Conservation (phyloP, 2,329 filamentous ascomycete species). For the Apiospora phragmitis region DNA sequence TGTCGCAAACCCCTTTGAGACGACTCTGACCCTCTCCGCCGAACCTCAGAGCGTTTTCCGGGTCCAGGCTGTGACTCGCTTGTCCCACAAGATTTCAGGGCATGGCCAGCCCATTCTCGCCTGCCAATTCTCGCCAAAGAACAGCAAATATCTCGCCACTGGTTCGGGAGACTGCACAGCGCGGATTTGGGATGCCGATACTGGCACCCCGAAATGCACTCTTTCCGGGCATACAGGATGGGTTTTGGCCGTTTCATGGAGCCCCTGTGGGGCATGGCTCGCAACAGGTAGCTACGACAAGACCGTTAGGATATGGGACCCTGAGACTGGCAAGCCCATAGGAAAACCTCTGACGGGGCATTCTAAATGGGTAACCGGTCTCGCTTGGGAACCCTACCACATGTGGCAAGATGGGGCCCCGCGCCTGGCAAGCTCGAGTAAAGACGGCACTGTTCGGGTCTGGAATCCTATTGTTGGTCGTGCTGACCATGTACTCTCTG, state of each 20-base stretch:
- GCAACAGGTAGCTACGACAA: slow-evolving; percentile 95
- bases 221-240: slow-evolving; percentile 85
- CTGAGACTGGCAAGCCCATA: slow-evolving; percentile 73
- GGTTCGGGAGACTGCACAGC: slow-evolving; percentile 91
- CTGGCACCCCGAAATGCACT: slow-evolving; percentile 83
- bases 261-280: slow-evolving; percentile 76
- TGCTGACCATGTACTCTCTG: slow-evolving; percentile 80
- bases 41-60: slow-evolving; percentile 90
- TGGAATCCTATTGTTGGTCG: slow-evolving; percentile 80
- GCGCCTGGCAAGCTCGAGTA: slow-evolving; percentile 81
- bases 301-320: slow-evolving; percentile 86
- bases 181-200: slow-evolving; percentile 92
- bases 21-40: slow-evolving; percentile 55
- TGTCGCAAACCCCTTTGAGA: slow-evolving; percentile 59
- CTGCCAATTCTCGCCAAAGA: slow-evolving; percentile 80
- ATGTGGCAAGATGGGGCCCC: slow-evolving; percentile 73
- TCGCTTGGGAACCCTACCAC: slow-evolving; percentile 94
- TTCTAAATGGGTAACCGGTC: slow-evolving; percentile 81
- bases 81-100: slow-evolving; percentile 83
- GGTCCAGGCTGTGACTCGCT: slow-evolving; percentile 87
- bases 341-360: slow-evolving; percentile 80
- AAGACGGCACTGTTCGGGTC: slow-evolving; percentile 84
- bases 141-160: slow-evolving; percentile 77
- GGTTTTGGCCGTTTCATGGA: slow-evolving; percentile 87
- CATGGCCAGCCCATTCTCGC: slow-evolving; percentile 90